Conservation (phyloP, 352 stramenopile genomes). For the Phytophthora foliorum region DNA sequence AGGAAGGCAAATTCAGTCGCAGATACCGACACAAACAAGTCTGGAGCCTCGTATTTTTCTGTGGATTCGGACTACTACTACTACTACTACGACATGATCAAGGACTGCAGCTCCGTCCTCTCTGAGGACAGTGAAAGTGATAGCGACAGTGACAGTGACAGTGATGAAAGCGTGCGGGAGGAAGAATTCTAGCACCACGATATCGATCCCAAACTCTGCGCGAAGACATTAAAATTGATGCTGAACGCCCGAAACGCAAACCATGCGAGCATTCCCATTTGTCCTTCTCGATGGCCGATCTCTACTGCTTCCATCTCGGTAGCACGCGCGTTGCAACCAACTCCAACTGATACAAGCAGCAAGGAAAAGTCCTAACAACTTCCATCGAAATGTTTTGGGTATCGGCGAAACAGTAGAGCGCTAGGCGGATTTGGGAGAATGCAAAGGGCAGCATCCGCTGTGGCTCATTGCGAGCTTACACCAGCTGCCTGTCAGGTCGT, state of each 20-base stretch:
- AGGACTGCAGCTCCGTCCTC: constrained; percentile 31
- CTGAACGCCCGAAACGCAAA: not conserved
- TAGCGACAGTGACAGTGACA: constrained; percentile 27
- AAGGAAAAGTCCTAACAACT: too few relatives aligned
- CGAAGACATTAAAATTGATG: not conserved
- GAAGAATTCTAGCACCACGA: constrained; percentile 34
- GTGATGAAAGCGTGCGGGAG: constrained; percentile 29
- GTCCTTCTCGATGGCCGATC: too few relatives aligned
- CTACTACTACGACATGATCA: constrained; percentile 36
- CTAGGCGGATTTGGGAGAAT: not conserved
- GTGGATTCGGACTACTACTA: constrained; percentile 38
- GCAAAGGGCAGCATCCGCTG: not conserved
- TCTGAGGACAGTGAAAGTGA: constrained; percentile 25
- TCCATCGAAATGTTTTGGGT: too few relatives aligned
- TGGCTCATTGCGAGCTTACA: not conserved
- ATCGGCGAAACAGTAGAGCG: not conserved
- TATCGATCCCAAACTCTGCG: constrained; percentile 1
- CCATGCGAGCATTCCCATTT: not conserved
- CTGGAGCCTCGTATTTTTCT: constrained; percentile 32
- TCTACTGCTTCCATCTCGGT: too few relatives aligned
- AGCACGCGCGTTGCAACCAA: too few relatives aligned
- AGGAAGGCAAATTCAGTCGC: constrained; percentile 11
- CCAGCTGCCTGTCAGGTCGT: too few relatives aligned
- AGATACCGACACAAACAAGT: constrained; percentile 27
- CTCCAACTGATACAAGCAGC: too few relatives aligned